Evolutionary conservation across 2,329 filamentous ascomycete species (phyloP).

Genomic region (Nemania diffusa): DNA sequence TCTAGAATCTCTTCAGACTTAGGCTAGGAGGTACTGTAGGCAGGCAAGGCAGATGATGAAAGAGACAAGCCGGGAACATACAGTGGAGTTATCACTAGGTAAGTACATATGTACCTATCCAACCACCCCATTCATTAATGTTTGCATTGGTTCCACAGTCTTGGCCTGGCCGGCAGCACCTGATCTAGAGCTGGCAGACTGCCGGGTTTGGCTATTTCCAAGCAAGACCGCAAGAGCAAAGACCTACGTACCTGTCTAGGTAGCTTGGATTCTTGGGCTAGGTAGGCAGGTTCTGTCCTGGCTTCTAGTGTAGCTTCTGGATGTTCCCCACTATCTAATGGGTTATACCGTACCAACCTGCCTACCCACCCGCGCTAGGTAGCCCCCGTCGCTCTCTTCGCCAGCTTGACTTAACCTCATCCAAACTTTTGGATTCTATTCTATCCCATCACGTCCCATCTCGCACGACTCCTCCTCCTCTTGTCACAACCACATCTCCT

Average conservation of each 20-base stretch:
- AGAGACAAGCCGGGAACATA: background rate
- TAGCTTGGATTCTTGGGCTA: background rate
- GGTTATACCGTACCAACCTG: constrained; percentile 2
- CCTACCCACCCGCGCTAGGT: constrained; percentile 32
- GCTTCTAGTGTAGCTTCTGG: background rate
- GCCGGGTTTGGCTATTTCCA: constrained; percentile 1
- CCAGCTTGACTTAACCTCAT: constrained; percentile 38
- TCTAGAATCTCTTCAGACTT: too few relatives aligned
- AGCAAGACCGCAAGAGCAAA: background rate
- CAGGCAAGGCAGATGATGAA: background rate
- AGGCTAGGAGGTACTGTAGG: background rate
- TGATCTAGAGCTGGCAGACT: constrained; percentile 20
- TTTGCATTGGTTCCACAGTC: background rate
- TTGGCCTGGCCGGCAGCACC: constrained; percentile 26
- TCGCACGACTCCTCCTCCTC: constrained; percentile 28
- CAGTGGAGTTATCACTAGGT: background rate
- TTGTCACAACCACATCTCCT: constrained; percentile 33
- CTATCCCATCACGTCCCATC: constrained; percentile 31
- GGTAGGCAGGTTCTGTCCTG: background rate
- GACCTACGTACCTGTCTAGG: background rate
- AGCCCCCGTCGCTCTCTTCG: constrained; percentile 35
- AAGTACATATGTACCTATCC: background rate
- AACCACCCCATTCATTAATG: background rate
- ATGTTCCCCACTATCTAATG: constrained; percentile 16
- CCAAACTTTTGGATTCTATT: constrained; percentile 38